Evolutionary conservation across 2,329 filamentous ascomycete genomes (phyloP).

Genomic region (Aspergillus sp.): DNA sequence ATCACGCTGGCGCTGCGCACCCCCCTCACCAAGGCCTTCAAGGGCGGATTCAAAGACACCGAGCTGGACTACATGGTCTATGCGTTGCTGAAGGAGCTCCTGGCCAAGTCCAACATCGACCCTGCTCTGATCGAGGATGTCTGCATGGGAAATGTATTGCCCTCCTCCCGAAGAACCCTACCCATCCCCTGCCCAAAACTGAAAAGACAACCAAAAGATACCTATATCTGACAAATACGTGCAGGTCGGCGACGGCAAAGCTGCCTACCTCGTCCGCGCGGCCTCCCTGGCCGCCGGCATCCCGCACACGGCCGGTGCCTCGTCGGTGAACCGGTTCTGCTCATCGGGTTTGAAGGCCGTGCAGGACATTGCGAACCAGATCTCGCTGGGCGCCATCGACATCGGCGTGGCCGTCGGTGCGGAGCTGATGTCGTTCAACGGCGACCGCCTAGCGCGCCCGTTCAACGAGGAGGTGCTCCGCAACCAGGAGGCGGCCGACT

Average conservation of each 20-base stretch:
- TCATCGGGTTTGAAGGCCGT: conserved; percentile 93
- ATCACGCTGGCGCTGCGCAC: conserved; percentile 91
- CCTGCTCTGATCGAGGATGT: conserved; percentile 84
- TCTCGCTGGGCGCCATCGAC: conserved; percentile 76
- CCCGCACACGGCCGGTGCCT: conserved; percentile 82
- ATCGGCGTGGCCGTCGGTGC: conserved; percentile 84
- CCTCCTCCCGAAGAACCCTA: background rate
- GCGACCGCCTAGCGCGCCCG: conserved; percentile 67
- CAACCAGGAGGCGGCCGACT: conserved; percentile 77
- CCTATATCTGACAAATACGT: background rate
- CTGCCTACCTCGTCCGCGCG: conserved; percentile 86
- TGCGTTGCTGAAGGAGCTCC: conserved; percentile 74
- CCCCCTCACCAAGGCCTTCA: conserved; percentile 80
- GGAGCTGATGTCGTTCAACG: conserved; percentile 79
- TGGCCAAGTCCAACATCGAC: conserved; percentile 72
- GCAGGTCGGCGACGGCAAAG: conserved; percentile 62
- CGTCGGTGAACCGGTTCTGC: conserved; percentile 91
- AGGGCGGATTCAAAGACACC: conserved; percentile 95
- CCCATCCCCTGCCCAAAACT: conserved; percentile 11
- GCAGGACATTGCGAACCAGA: conserved; percentile 90
- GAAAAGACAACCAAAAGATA: conserved; percentile 2
- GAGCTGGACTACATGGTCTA: conserved; percentile 83
- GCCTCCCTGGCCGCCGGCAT: conserved; percentile 88
- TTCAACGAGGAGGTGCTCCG: conserved; percentile 76
- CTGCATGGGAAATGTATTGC: conserved; percentile 80